Evolutionary conservation across 2,329 filamentous ascomycete genomes (phyloP), one percentile per base, ranked within the genome.

Genomic region (Cordyceps javanica): DNA sequence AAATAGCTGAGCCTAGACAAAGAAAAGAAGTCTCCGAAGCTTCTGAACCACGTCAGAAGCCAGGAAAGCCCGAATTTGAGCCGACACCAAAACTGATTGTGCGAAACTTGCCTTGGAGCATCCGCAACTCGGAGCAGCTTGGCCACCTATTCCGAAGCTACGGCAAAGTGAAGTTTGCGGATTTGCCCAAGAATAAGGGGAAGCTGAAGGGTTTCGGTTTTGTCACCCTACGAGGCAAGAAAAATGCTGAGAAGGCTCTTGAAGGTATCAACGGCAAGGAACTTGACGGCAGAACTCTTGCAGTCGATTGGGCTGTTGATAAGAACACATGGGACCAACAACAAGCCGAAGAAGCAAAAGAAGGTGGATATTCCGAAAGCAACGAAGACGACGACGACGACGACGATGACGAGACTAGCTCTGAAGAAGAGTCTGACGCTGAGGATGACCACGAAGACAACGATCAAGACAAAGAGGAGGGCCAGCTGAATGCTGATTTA

Each of bases 251-350:
- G 72, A 91, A 86, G 70, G 94, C 94, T 2, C 79, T 99, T 58
- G 85, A 88, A 59, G 85, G 81, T 23, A 78, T 97, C 64, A 99
- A 97, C 72, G 94, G 93, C 59, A 97, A 90, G 70, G 84, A 89
- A 60, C 81, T 99, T 21, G 92, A 96, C 69, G 94, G 92, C 2
- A 83, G 94, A 66, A 88, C 87, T 9, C 73, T 99, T 60, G 94
- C 93, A 28, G 94, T 99, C 7, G 94, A 99, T 74, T 99, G 91
- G 90, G 93, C 95, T 32, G 91, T 97, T 3, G 91, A 97, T 60
- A 96, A 95, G 75, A 81, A 87, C 42, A 85, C 87, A 7, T 99
- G 91, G 91, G 82, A 92, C 61, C 80, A 85, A 60, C 77, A 85
- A 62, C 79, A 85, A 55, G 69, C 76, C 46, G 65, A 69, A 7